Conservation (phyloP, 768 basidiomycete genomes). For the Roridomyces roridus region DNA sequence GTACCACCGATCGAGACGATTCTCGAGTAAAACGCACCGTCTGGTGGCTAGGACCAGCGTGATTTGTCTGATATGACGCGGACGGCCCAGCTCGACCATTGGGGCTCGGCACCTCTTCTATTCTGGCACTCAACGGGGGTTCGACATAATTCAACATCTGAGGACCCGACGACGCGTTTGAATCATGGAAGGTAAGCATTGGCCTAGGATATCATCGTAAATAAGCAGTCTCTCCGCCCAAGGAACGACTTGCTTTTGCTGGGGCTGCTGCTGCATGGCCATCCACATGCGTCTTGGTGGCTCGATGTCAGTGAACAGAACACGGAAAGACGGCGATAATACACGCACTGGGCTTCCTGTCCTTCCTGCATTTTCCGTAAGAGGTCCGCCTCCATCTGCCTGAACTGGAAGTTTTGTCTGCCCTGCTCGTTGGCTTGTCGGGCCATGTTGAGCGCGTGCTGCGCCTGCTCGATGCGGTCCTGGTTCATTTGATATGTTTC, state of each 20-base stretch:
- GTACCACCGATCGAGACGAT: no score
- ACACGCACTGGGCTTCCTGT: slow-evolving; percentile 47
- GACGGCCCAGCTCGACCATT: not conserved
- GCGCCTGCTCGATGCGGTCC: slow-evolving; percentile 36
- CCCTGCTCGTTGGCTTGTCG: slow-evolving; percentile 50
- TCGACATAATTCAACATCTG: not conserved
- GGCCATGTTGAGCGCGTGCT: slow-evolving; percentile 37
- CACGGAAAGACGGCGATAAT: not conserved
- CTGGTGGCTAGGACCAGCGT: not conserved
- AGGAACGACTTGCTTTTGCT: not conserved
- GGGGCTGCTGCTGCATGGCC: not conserved
- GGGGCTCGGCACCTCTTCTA: slow-evolving; percentile 12
- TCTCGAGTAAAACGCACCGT: no score
- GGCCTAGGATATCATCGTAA: slow-evolving; percentile 5
- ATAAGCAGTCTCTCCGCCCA: not conserved
- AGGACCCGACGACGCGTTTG: not conserved
- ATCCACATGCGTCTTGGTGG: not conserved
- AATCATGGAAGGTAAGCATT: slow-evolving; percentile 4
- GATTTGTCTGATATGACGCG: not conserved
- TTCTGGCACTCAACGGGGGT: slow-evolving; percentile 15
- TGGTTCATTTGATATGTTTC: slow-evolving; percentile 38
- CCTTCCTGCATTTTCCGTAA: slow-evolving; percentile 47
- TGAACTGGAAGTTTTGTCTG: slow-evolving; percentile 39
- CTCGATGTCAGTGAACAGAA: not conserved
- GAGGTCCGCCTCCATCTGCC: slow-evolving; percentile 36